Conservation (phyloP, 2,329 filamentous ascomycete genomes). For the Fusarium vanettenii region DNA sequence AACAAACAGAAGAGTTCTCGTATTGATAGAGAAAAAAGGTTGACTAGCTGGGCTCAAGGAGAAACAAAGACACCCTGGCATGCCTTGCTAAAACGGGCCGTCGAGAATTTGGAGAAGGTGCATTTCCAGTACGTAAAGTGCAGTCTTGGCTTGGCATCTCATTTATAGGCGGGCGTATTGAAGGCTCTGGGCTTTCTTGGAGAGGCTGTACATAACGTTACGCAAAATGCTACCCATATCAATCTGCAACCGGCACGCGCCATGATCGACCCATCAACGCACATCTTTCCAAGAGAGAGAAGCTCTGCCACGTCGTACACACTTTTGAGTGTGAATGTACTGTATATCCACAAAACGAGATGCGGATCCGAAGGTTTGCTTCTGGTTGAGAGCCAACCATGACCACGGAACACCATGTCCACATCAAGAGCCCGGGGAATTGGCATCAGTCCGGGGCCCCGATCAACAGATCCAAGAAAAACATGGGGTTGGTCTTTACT, state of each 20-base stretch:
- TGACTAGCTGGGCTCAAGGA: background rate
- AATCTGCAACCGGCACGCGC: slow-evolving; percentile 11
- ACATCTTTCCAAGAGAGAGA: background rate
- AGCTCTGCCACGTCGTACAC: slow-evolving; percentile 11
- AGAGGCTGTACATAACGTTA: background rate
- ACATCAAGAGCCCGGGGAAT: background rate
- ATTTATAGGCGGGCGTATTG: background rate
- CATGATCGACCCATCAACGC: slow-evolving; percentile 19
- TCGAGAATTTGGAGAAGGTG: slow-evolving; percentile 10
- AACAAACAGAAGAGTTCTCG: background rate
- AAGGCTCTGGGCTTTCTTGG: background rate
- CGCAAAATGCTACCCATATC: background rate
- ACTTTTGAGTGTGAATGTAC: no score
- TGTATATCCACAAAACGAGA: background rate
- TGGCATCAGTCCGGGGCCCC: slow-evolving; percentile 27
- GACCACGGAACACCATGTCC: background rate
- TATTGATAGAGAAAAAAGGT: background rate
- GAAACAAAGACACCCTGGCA: background rate
- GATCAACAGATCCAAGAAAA: background rate
- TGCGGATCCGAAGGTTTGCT: slow-evolving; percentile 40
- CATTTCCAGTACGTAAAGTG: slow-evolving; percentile 2
- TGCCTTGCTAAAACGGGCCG: background rate
- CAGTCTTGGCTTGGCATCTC: background rate
- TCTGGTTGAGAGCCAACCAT: slow-evolving; percentile 13
- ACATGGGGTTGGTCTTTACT: background rate